phyloP scores from a whole-genome alignment of 2,329 filamentous ascomycete genomes.

The Coniochaeta sp. region DNA sequence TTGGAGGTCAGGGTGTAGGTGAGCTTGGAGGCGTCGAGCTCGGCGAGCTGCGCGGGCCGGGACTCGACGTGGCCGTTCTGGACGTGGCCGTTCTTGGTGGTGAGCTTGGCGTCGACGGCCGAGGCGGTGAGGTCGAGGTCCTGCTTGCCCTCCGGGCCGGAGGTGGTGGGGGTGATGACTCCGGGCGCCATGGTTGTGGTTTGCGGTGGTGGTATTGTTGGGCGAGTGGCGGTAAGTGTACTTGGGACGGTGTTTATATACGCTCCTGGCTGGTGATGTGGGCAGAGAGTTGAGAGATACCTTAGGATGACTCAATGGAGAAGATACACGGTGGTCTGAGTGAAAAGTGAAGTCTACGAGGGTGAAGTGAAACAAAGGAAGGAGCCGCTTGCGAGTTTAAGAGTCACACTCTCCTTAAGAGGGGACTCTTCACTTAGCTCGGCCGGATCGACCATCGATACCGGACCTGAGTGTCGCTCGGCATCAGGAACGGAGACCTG shows the following conservation, averaged over 20 bases:
- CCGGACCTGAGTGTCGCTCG: not conserved
- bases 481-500: not conserved
- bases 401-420: not conserved
- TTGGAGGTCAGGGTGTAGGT: conserved; percentile 42
- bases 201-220: conserved; percentile 51
- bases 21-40: conserved; percentile 55
- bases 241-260: not conserved
- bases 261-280: not conserved
- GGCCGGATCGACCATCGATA: not conserved
- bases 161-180: conserved; percentile 14
- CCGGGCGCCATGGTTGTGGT: conserved; percentile 19
- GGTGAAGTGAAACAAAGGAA: not conserved
- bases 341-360: not conserved
- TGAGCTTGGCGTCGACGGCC: conserved; percentile 28
- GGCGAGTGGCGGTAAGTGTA: not conserved
- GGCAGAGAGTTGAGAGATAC: not conserved
- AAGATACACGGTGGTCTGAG: too few species aligned
- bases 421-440: not conserved
- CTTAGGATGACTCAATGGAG: not conserved
- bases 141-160: conserved; percentile 35
- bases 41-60: conserved; percentile 37
- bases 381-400: not conserved
- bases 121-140: conserved; percentile 44
- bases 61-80: conserved; percentile 16
- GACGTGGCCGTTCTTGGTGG: not conserved